Evolutionary conservation across 2,329 filamentous ascomycete species (phyloP), one percentile per base, ranked within the genome.

Genomic region (Arthrobotrys iridis): DNA sequence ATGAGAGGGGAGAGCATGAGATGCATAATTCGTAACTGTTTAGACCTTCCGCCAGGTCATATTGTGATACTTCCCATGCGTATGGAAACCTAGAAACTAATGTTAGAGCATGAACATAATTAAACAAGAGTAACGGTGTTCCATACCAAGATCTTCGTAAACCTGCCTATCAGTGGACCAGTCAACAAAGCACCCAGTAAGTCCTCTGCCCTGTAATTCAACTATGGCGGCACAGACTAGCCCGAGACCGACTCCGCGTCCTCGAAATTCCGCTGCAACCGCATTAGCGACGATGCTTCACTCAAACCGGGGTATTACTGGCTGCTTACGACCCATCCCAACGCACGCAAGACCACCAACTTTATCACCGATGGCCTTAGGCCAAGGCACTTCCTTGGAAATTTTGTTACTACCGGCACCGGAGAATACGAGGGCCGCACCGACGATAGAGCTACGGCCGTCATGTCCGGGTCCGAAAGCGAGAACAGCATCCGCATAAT

Each of bases 321-420:
- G 71, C 15, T 28, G 78, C 79, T 64, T 72, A 80, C 79, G 77
- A 58, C 77, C 77, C 67, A 80, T 78, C 41, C 79, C 77, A 13
- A 80, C 72, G 45, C 79, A 80, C 33, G 79, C 79, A 24, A 80
- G 62, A 20, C 79, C 79, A n/a, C 79, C 79, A 60, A 79, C 76
- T 41, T 77, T 76, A 43, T 80, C 79, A 15, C 78, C 79, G 58
- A 80, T 79, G 35, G 79, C 70, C 70, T 77, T 80, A 18, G 79
- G 79, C 79, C 79, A 80, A 7, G 79, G 79, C 15, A 80, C 78
- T 63, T 80, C 79, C 58, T 77, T 79, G 7, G 79, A 78, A 43
- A 80, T 79, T 52, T 80, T 78, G 59, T 79, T 79, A 63, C 79
- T 80, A 7, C 78, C 77, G 20, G 79, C 77, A 13, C 77, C 77